Evolutionary conservation across 768 basidiomycete genomes (phyloP).

Genomic region (Pleurotus giganteus): DNA sequence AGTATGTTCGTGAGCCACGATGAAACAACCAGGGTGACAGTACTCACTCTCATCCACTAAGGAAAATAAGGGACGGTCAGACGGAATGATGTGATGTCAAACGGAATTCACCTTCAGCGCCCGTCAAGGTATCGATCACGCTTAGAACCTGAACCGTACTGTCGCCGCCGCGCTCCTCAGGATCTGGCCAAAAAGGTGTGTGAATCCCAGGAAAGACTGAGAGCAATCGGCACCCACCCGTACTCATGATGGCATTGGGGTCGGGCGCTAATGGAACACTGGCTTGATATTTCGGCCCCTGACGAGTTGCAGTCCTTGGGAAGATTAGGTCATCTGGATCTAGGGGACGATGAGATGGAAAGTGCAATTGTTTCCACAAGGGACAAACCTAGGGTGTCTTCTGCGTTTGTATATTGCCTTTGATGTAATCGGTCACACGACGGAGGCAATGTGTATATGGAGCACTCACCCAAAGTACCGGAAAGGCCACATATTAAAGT

Average conservation of each 20-base stretch:
- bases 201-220: not conserved
- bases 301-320: conserved; percentile 88
- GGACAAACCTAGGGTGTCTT: conserved; percentile 80
- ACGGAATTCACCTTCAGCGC: conserved; percentile 59
- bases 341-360: conserved; percentile 25
- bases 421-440: conserved; percentile 10
- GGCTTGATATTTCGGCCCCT: conserved; percentile 85
- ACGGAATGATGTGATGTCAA: conserved; percentile 19
- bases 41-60: conserved; percentile 58
- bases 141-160: conserved; percentile 73
- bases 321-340: conserved; percentile 98
- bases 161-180: conserved; percentile 68
- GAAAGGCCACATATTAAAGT: conserved; percentile 92
- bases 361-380: conserved; percentile 16
- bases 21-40: not conserved
- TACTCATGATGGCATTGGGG: conserved; percentile 32
- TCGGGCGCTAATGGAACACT: conserved; percentile 47
- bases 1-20: not conserved
- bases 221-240: conserved; percentile 27
- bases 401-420: conserved; percentile 87
- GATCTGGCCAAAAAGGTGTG: conserved; percentile 33
- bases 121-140: conserved; percentile 59
- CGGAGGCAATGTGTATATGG: not conserved
- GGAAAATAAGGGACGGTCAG: conserved; percentile 19
- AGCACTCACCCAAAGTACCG: conserved; percentile 90